Evolutionary conservation across 306 rosid genomes (phyloP).

Genomic region (Vachellia collinsii): DNA sequence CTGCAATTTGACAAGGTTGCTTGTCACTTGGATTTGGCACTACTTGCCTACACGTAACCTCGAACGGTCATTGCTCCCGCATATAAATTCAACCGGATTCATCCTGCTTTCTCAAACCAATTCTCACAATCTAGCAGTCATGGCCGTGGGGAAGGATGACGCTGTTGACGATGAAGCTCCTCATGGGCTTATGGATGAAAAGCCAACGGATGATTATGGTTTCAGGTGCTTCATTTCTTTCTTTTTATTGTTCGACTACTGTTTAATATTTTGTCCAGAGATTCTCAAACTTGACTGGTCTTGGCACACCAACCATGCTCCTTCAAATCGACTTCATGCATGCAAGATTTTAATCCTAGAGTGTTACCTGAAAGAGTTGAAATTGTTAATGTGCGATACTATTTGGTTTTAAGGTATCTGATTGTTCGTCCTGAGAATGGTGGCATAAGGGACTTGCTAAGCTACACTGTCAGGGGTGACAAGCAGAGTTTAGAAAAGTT

Average conservation of each 20-base stretch:
- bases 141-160: constrained; percentile 1
- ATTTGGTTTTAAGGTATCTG: constrained; percentile 41
- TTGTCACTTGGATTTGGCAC: background rate
- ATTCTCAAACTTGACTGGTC: background rate
- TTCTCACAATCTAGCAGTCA: constrained; percentile 22
- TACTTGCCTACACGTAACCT: background rate
- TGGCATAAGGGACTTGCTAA: constrained; percentile 50
- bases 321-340: background rate
- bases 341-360: background rate
- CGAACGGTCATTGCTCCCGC: background rate
- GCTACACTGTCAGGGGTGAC: constrained; percentile 42
- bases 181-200: background rate
- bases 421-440: constrained; percentile 67
- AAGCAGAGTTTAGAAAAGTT: constrained; percentile 40
- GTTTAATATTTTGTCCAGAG: background rate
- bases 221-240: constrained; percentile 43
- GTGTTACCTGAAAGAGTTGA: background rate
- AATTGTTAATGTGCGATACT: background rate
- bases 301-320: background rate
- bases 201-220: background rate
- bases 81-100: background rate
- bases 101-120: background rate
- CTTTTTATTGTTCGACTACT: background rate
- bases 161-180: background rate
- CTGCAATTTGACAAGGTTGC: background rate